Evolutionary conservation across 1,284 basidiomycete species (phyloP).

Genomic region (Tylopilus sp.): DNA sequence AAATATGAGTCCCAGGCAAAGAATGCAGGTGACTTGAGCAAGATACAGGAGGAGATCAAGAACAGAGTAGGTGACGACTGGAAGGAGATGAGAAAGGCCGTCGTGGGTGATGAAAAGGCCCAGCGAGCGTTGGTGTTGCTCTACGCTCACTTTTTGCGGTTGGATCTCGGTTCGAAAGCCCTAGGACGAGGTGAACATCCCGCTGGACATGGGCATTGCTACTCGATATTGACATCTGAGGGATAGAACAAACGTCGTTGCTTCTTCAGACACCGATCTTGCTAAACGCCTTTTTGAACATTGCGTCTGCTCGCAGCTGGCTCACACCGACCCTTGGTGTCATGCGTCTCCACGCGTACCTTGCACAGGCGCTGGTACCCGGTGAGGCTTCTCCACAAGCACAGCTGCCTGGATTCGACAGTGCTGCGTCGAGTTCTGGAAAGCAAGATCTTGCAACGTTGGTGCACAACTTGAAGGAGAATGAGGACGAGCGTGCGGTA

Average conservation of each 20-base stretch:
- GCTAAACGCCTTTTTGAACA: conserved; percentile 79
- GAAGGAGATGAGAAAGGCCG: conserved; percentile 42
- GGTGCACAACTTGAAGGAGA: conserved; percentile 20
- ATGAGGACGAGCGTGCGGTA: conserved; percentile 18
- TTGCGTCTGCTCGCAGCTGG: conserved; percentile 88
- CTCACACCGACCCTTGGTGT: conserved; percentile 75
- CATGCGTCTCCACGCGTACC: conserved; percentile 81
- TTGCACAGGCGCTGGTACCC: conserved; percentile 83
- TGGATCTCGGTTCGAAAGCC: conserved; percentile 55
- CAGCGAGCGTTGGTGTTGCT: conserved; percentile 65
- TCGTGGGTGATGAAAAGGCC: conserved; percentile 41
- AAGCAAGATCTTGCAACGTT: conserved; percentile 21
- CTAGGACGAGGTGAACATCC: conserved; percentile 58
- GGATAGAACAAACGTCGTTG: conserved; percentile 62
- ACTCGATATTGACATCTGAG: conserved; percentile 7
- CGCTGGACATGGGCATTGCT: not conserved
- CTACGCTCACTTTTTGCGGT: conserved; percentile 83
- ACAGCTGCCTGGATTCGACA: conserved; percentile 74
- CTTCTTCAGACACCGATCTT: conserved; percentile 72
- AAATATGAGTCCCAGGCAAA: conserved; percentile 52
- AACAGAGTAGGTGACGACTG: conserved; percentile 50
- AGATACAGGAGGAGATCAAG: conserved; percentile 57
- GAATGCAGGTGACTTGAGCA: conserved; percentile 45
- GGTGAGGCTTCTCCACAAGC: conserved; percentile 47
- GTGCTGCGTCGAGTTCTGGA: conserved; percentile 38